Evolutionary conservation across 2,329 filamentous ascomycete species (phyloP).

Genomic region (Magnaporthiopsis incrustans): DNA sequence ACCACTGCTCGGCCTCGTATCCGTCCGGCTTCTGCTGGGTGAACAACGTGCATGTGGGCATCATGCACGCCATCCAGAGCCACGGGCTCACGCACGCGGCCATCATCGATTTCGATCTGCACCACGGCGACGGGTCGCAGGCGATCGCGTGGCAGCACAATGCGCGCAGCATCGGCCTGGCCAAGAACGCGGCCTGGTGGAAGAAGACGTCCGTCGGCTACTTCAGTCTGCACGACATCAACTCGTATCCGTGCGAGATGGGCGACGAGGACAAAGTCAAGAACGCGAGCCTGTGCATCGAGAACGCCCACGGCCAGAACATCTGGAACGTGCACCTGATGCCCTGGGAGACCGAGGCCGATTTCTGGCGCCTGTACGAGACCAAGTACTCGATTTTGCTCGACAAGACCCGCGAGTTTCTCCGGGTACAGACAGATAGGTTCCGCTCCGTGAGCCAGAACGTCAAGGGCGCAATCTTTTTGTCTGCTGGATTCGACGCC

Average conservation of each 20-base stretch:
- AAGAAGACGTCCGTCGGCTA: conserved; percentile 89
- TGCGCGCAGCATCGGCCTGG: conserved; percentile 50
- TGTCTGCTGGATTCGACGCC: conserved; percentile 94
- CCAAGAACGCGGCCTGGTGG: conserved; percentile 65
- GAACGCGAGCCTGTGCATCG: conserved; percentile 88
- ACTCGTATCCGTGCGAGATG: conserved; percentile 92
- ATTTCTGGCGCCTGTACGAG: conserved; percentile 88
- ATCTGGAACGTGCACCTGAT: conserved; percentile 96
- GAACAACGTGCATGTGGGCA: conserved; percentile 96
- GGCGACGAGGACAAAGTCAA: conserved; percentile 92
- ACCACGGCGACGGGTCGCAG: conserved; percentile 94
- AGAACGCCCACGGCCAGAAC: conserved; percentile 87
- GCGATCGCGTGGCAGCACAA: conserved; percentile 91
- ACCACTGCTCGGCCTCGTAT: conserved; percentile 84
- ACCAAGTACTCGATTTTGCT: conserved; percentile 68
- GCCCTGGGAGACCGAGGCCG: conserved; percentile 69
- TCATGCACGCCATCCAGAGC: conserved; percentile 76
- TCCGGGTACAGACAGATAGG: conserved; percentile 64
- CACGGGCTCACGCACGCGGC: conserved; percentile 89
- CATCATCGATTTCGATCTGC: conserved; percentile 86
- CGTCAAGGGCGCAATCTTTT: conserved; percentile 81
- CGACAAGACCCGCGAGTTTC: conserved; percentile 70
- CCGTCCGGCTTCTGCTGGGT: conserved; percentile 98
- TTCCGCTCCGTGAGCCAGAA: conserved; percentile 49
- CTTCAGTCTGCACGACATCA: conserved; percentile 96